A percentile compares a stretch with the other conserved stretches of the same genome.
Conservation (phyloP, 2,329 filamentous ascomycete genomes). For the Fusarium mexicanum region DNA sequence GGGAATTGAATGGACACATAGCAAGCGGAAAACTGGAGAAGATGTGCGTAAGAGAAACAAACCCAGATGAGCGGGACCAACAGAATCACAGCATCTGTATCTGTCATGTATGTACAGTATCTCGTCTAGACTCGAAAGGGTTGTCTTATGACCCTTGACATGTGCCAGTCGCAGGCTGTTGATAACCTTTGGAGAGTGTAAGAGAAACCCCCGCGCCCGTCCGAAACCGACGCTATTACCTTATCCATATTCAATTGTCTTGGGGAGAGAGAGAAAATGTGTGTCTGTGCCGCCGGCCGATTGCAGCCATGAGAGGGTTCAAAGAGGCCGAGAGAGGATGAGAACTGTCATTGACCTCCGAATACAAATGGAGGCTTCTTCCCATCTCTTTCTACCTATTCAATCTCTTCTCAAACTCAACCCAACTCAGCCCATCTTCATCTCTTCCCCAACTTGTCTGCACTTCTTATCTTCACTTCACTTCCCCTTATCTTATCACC, state of each 20-base stretch:
- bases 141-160: slow-evolving; percentile 34
- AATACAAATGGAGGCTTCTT: slow-evolving; percentile 36
- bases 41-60: slow-evolving; percentile 28
- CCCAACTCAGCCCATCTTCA: background rate
- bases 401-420: background rate
- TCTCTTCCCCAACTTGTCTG: background rate
- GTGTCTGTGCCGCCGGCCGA: slow-evolving; percentile 38
- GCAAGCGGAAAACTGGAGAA: slow-evolving; percentile 17
- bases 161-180: background rate
- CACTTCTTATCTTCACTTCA: background rate
- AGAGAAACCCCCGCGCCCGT: slow-evolving; percentile 31
- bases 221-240: slow-evolving; percentile 38
- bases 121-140: slow-evolving; percentile 20
- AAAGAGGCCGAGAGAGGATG: slow-evolving; percentile 26
- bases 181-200: slow-evolving; percentile 7
- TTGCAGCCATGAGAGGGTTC: slow-evolving; percentile 37
- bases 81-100: background rate
- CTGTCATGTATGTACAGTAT: background rate
- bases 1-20: slow-evolving; percentile 12
- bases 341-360: slow-evolving; percentile 16
- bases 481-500: slow-evolving; percentile 23
- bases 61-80: slow-evolving; percentile 33
- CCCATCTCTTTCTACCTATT: background rate
- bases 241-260: slow-evolving; percentile 33
- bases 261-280: background rate